phyloP scores from a whole-genome alignment of 352 stramenopile genomes.

The Thraustochytrium striatum region DNA sequence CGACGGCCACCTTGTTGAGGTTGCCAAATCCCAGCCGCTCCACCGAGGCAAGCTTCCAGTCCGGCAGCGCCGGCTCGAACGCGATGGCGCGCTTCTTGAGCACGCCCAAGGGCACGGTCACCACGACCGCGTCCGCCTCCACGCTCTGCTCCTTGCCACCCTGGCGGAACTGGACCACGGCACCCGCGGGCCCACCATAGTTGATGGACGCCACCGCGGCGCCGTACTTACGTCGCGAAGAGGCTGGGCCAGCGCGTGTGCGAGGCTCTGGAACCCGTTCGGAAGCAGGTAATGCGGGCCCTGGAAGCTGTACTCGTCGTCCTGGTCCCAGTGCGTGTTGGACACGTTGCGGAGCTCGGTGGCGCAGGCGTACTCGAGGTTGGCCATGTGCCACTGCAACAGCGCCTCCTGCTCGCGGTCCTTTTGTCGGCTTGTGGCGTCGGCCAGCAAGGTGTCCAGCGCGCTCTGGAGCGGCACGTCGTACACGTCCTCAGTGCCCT shows the following conservation, averaged over 20 bases:
- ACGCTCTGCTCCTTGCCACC: not conserved
- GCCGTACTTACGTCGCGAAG: not conserved
- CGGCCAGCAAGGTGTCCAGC: not conserved
- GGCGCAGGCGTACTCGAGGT: slow-evolving; percentile 51
- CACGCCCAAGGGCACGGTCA: slow-evolving; percentile 63
- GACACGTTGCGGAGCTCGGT: slow-evolving; percentile 41
- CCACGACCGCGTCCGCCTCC: slow-evolving; percentile 59
- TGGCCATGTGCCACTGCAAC: slow-evolving; percentile 47
- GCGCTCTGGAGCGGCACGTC: slow-evolving; percentile 21
- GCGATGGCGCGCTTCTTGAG: slow-evolving; percentile 59
- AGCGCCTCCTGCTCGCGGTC: slow-evolving; percentile 13
- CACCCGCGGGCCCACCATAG: not conserved
- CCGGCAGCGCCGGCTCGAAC: slow-evolving; percentile 62
- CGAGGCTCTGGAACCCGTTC: not conserved
- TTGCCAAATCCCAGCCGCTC: slow-evolving; percentile 63
- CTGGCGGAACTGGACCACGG: not conserved
- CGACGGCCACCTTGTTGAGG: slow-evolving; percentile 70
- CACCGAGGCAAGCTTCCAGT: slow-evolving; percentile 59
- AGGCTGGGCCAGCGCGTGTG: not conserved
- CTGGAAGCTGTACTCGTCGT: slow-evolving; percentile 44
- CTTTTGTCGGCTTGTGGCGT: not conserved
- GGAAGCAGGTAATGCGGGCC: slow-evolving; percentile 39
- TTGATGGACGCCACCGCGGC: too few relatives aligned
- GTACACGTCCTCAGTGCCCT: too few relatives aligned
- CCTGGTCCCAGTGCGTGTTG: slow-evolving; percentile 48